Base-by-base conservation (phyloP, 2,329 filamentous ascomycete species). In the Talaromyces sp. region DNA sequence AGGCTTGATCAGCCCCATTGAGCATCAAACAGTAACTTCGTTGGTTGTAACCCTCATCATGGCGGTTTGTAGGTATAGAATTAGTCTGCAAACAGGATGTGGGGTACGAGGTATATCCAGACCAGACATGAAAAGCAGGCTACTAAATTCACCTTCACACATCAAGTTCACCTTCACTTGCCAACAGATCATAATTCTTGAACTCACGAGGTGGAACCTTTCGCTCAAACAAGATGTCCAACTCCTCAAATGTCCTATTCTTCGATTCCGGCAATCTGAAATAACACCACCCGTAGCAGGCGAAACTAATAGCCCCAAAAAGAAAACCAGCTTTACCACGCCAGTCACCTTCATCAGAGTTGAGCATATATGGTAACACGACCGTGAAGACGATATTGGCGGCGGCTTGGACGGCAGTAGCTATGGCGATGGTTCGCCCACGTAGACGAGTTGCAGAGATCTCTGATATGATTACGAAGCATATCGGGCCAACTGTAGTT, bases 191-290 rank as follows among this genome's bases (percentile, higher is more conserved):
- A 39, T 64, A 64, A n/a, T 47, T 64, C 57, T 63, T 63, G 43
- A 75, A 80, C 41, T 77, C 74, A 41, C 75, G 70, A 11, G 78
- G 75, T 37, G 73, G 70, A 9, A 78, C 71, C 52, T 71, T 74
- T 58, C 73, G 71, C 65, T 78, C 72, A 66, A 82, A 82, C 43
- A 81, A 60, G 10, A 79, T 72, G 65, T 80, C 79, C 15, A 81
- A 63, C 68, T 81, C 79, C 25, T 73, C 73, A 68, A 74, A 78
- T 4, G 76, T 76, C 49, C 77, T 66, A 19, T 73, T 76, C 61
- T 73, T 77, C 0, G 75, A 71, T 63, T 80, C 78, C 5, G 77
- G 76, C 13, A 79, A 67, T 7, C 75, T 69, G 66, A 73, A 79
- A 67, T 72, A 79, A 47, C 73, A 73, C 75, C 75, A 78, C 3